Percentiles rank a stretch among this genome's conserved stretches.
Conservation (phyloP, 768 basidiomycete species). For the Boletus rufocinnamomeus region DNA sequence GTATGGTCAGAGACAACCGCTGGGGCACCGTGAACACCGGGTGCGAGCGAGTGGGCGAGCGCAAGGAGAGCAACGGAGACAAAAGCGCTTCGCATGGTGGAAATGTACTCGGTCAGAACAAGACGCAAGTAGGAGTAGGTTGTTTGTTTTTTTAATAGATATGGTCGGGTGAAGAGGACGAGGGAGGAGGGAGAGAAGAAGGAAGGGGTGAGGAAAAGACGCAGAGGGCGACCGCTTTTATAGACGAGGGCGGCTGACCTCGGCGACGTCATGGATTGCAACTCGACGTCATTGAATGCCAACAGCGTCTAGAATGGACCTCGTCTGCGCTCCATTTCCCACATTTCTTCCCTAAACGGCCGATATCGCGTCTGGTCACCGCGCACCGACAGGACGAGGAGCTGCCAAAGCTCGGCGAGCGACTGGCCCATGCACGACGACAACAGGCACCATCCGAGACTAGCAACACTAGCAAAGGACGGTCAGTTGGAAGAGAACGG, state of each 20-base stretch:
- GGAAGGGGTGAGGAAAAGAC: conserved; percentile 13
- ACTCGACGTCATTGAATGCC: conserved; percentile 22
- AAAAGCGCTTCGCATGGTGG: conserved; percentile 28
- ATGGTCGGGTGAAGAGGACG: conserved; percentile 11
- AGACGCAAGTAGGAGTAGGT: conserved; percentile 21
- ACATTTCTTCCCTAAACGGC: conserved; percentile 49
- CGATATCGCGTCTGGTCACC: conserved; percentile 34
- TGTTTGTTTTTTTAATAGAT: conserved; percentile 20
- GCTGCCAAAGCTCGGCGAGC: conserved; percentile 52
- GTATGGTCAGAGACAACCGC: neutral
- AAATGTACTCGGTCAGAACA: conserved; percentile 26
- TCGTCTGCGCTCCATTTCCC: conserved; percentile 59
- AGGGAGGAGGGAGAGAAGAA: conserved; percentile 4
- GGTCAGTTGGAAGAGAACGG: conserved; percentile 1
- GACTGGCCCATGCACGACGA: conserved; percentile 64
- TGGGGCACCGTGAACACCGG: conserved; percentile 23
- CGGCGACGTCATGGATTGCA: conserved; percentile 7
- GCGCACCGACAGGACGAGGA: neutral
- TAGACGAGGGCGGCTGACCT: conserved; percentile 14
- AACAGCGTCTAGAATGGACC: conserved; percentile 24
- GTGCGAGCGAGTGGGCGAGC: conserved; percentile 15
- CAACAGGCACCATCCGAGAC: conserved; percentile 64
- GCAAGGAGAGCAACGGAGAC: conserved; percentile 23
- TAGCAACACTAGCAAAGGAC: conserved; percentile 40
- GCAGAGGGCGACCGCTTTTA: conserved; percentile 17